Evolutionary conservation across 768 basidiomycete species (phyloP).

Genomic region (Dacryopinax spathularia): DNA sequence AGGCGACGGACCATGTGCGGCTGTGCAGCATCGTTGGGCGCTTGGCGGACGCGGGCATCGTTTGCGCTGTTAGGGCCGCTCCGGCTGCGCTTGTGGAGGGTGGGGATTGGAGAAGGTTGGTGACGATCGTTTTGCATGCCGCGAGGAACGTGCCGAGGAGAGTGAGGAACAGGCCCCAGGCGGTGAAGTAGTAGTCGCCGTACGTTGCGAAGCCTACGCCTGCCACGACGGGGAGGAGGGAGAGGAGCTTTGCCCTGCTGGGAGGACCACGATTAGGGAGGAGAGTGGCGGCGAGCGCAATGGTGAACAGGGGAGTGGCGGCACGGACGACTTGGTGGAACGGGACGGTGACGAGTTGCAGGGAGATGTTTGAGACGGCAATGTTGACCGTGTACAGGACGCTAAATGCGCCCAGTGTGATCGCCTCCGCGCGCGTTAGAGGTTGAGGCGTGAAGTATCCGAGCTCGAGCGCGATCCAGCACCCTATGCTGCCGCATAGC

Average conservation of each 20-base stretch:
- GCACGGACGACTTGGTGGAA: conserved; percentile 97
- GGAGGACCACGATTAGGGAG: conserved; percentile 33
- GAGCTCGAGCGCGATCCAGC: conserved; percentile 44
- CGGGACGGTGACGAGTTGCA: conserved; percentile 78
- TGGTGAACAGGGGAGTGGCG: conserved; percentile 82
- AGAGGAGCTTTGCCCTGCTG: conserved; percentile 37
- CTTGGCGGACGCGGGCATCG: background rate
- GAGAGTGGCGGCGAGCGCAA: conserved; percentile 57
- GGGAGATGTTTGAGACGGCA: conserved; percentile 80
- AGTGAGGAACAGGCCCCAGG: conserved; percentile 72
- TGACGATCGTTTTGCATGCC: conserved; percentile 84
- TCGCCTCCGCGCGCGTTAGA: conserved; percentile 37
- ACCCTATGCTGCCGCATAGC: conserved; percentile 70
- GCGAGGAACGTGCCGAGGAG: conserved; percentile 83
- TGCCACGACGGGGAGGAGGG: conserved; percentile 69
- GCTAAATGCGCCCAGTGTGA: conserved; percentile 68
- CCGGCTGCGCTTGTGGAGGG: background rate
- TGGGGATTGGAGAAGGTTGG: conserved; percentile 55
- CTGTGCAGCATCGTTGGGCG: background rate
- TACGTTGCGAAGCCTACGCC: conserved; percentile 92
- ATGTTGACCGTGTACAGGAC: conserved; percentile 88
- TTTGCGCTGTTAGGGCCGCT: conserved; percentile 14
- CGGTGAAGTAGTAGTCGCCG: conserved; percentile 88
- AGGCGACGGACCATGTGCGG: conserved; percentile 17
- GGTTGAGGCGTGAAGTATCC: conserved; percentile 45